Conservation (phyloP, 192 early-diverging fungal species). For the Obelidium mucronatum region DNA sequence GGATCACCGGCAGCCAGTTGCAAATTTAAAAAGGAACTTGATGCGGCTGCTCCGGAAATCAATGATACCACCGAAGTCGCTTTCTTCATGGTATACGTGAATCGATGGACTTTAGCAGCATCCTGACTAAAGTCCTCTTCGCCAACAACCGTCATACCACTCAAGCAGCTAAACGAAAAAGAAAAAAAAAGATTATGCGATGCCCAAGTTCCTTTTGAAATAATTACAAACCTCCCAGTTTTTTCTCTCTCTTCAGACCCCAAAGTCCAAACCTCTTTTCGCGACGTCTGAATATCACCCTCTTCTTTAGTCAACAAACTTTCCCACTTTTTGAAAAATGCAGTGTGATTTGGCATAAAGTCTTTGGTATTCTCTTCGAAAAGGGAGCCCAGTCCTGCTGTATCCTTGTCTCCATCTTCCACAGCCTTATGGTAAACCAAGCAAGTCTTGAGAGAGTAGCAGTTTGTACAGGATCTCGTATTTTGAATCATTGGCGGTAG, state of each 20-base stretch:
- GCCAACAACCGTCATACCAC: slow-evolving; percentile 31
- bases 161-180: slow-evolving; percentile 32
- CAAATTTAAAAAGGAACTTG: slow-evolving; percentile 47
- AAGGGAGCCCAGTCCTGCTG: slow-evolving; percentile 60
- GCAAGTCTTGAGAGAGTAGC: slow-evolving; percentile 71
- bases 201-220: background rate
- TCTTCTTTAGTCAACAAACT: slow-evolving; percentile 79
- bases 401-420: slow-evolving; percentile 68
- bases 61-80: background rate
- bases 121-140: slow-evolving; percentile 14
- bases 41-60: background rate
- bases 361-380: slow-evolving; percentile 73
- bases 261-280: slow-evolving; percentile 57
- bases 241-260: slow-evolving; percentile 42
- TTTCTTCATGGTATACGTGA: slow-evolving; percentile 37
- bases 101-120: slow-evolving; percentile 17
- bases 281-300: slow-evolving; percentile 48
- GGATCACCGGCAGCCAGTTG: slow-evolving; percentile 76
- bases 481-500: slow-evolving; percentile 79
- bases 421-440: slow-evolving; percentile 74
- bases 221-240: slow-evolving; percentile 14
- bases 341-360: slow-evolving; percentile 61
- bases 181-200: slow-evolving; percentile 3
- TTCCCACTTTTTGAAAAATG: slow-evolving; percentile 85
- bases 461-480: slow-evolving; percentile 69